Conservation (phyloP, 768 basidiomycete genomes). For the Trametes maxima region DNA sequence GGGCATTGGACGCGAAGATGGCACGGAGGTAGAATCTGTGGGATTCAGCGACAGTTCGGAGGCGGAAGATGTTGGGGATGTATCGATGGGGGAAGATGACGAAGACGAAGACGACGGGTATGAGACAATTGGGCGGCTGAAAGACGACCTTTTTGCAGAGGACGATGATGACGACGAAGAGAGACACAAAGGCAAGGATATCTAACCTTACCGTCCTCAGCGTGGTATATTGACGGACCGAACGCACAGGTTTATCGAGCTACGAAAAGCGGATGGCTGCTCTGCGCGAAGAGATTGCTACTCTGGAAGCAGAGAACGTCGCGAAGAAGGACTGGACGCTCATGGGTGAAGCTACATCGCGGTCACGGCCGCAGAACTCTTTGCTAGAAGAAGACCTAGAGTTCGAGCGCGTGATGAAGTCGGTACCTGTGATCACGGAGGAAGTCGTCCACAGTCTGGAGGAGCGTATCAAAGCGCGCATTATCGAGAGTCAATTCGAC, state of each 20-base stretch:
- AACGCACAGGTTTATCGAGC: slow-evolving; percentile 59
- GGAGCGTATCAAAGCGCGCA: slow-evolving; percentile 87
- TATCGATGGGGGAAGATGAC: slow-evolving; percentile 22
- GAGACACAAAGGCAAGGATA: slow-evolving; percentile 18
- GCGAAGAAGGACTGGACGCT: slow-evolving; percentile 91
- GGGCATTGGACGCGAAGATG: slow-evolving; percentile 35
- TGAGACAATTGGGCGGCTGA: slow-evolving; percentile 66
- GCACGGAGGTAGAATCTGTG: slow-evolving; percentile 32
- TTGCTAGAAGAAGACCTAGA: slow-evolving; percentile 93
- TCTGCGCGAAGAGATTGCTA: slow-evolving; percentile 75
- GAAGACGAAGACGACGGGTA: slow-evolving; percentile 30
- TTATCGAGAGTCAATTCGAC: slow-evolving; percentile 84
- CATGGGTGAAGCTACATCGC: slow-evolving; percentile 85
- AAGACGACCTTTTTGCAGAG: slow-evolving; percentile 79
- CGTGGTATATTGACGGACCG: not conserved
- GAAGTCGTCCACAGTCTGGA: slow-evolving; percentile 81
- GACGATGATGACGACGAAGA: slow-evolving; percentile 61
- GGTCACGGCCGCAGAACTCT: slow-evolving; percentile 85
- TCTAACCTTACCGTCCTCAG: not conserved
- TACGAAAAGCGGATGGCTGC: slow-evolving; percentile 79
- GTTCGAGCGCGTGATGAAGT: slow-evolving; percentile 87
- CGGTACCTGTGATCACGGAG: slow-evolving; percentile 88
- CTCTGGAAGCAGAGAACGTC: slow-evolving; percentile 86
- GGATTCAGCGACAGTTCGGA: slow-evolving; percentile 32
- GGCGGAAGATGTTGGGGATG: slow-evolving; percentile 20